A percentile compares a stretch with the other conserved stretches of the same genome.
Evolutionary conservation across 139 green algal genomes (phyloP).

Genomic region (Nannochloris sp.): DNA sequence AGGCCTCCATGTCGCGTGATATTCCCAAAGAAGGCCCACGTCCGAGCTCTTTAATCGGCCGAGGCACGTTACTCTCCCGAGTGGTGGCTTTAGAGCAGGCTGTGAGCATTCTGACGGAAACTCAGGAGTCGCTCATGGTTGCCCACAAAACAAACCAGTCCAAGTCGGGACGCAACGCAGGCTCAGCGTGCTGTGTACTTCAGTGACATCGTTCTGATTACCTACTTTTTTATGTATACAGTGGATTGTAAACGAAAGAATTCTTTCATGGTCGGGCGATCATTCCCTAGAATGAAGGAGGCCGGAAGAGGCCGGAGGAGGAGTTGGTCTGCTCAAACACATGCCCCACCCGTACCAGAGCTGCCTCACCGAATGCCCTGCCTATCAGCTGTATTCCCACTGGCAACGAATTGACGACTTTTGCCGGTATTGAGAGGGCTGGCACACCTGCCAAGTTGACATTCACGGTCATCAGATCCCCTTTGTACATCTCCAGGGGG

Average conservation of each 20-base stretch:
- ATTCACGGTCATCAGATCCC: constrained; percentile 95
- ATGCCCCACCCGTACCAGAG: too few species aligned
- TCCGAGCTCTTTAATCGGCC: constrained; percentile 26
- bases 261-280: neutral
- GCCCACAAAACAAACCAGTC: neutral
- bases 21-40: constrained; percentile 10
- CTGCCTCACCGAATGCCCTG: constrained; percentile 41
- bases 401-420: constrained; percentile 37
- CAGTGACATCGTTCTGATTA: too few species aligned
- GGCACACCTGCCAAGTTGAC: constrained; percentile 90
- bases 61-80: constrained; percentile 51
- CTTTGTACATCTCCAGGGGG: constrained; percentile 84
- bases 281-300: too few species aligned
- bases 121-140: constrained; percentile 10
- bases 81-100: constrained; percentile 36
- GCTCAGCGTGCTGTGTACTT: too few species aligned
- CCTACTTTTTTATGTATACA: neutral
- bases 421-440: constrained; percentile 60
- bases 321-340: too few species aligned
- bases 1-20: constrained; percentile 26
- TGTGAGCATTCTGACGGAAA: constrained; percentile 26
- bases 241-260: neutral
- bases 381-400: constrained; percentile 77
- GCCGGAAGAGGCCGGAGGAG: too few species aligned
- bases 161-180: too few species aligned